Conservation (phyloP, 2,329 filamentous ascomycete species). For the Trichoderma citrinoviride region DNA sequence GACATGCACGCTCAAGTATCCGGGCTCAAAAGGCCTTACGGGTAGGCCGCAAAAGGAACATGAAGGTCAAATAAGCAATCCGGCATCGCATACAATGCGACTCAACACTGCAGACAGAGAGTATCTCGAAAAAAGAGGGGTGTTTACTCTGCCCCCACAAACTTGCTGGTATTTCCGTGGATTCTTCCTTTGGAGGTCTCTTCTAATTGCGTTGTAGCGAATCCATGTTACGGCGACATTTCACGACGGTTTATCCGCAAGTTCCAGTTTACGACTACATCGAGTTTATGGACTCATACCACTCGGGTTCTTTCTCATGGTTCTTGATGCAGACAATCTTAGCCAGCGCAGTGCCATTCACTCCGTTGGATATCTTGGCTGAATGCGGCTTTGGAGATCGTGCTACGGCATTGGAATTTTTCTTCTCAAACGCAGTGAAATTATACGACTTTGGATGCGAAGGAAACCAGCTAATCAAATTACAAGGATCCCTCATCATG, state of each 20-base stretch:
- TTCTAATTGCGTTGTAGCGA: neutral
- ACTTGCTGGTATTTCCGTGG: neutral
- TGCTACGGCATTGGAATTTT: neutral
- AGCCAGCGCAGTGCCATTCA: neutral
- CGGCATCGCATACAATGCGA: neutral
- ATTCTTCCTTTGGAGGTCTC: neutral
- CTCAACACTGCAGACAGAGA: neutral
- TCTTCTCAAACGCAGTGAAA: neutral
- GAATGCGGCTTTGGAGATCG: neutral
- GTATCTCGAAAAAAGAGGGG: neutral
- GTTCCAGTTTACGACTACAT: neutral
- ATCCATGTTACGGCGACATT: neutral
- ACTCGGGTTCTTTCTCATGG: neutral
- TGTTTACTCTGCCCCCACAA: neutral
- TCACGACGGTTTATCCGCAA: neutral
- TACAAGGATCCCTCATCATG: neutral
- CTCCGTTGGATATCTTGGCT: neutral
- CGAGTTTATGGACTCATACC: neutral
- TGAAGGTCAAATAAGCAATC: neutral
- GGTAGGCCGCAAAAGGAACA: neutral
- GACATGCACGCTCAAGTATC: neutral
- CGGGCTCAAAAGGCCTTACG: neutral
- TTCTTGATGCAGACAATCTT: constrained; percentile 1
- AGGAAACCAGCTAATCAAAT: neutral
- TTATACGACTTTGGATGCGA: neutral